Evolutionary conservation across 2,329 filamentous ascomycete genomes (phyloP), one percentile per base, ranked within the genome.

Genomic region (Diaporthe ilicicola): DNA sequence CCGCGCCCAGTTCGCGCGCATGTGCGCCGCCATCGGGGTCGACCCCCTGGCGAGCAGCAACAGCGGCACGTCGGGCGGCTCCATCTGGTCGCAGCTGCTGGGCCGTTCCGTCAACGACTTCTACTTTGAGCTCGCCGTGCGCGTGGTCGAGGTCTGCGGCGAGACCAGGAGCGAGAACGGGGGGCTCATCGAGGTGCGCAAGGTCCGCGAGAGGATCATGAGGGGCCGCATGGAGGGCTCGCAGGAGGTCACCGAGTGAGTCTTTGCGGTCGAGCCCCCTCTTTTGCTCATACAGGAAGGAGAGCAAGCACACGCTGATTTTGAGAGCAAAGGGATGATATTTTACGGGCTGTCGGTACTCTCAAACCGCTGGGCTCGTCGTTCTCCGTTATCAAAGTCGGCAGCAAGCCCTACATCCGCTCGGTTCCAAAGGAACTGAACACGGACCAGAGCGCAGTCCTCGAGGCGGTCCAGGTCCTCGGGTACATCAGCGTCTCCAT

Each of bases 1-100:
- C 82, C 94, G 96, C 73, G 94, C 95, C 42, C 95, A 99, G 82
- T 99, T 99, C 79, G 95, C 96, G 3, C 94, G 95, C 80, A 99
- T 99, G 96, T 99, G 96, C 84, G 91, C 94, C 77, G 94, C 95
- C 73, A 98, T 99, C 75, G 96, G 96, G 61, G 94, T 99, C 15
- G 96, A 99, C 81, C 97, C 96, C 2, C 87, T 99, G 22, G 94
- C 94, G n/a, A 90, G 88, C 70, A 87, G 84, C 76, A 90, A 86
- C 77, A 82, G 84, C 72, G 78, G 74, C 80, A 75, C 76, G 44
- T 29, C 51, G 39, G 85, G 83, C 1, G 89, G 89, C 22, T 96
- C 92, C 71, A 91, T 98, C 71, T 98, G 96, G 95, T 93, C 94
- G 10, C 95, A 98, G 84, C 89, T 98, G 73, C 87, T 98, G 24